Conservation (phyloP, 495 filamentous ascomycete species). For the Penicillium odoratum region DNA sequence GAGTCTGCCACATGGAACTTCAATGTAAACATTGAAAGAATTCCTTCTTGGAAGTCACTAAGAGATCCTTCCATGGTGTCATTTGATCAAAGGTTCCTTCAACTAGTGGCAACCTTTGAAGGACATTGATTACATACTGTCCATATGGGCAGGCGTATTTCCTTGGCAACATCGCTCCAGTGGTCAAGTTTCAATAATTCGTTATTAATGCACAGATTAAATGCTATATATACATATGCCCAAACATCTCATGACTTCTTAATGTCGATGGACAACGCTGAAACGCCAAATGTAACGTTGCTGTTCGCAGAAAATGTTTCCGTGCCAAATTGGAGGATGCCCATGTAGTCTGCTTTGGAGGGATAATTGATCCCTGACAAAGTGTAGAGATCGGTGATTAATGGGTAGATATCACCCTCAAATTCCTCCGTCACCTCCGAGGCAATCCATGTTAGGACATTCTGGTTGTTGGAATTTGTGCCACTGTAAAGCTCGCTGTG, state of each 20-base stretch:
- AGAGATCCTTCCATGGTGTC: too few species aligned
- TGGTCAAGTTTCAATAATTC: neutral
- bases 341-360: constrained; percentile 30
- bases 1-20: too few species aligned
- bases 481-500: constrained; percentile 34
- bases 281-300: constrained; percentile 38
- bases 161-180: neutral
- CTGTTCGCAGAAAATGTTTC: constrained; percentile 29
- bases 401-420: constrained; percentile 35
- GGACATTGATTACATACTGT: too few species aligned
- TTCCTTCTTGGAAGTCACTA: too few species aligned
- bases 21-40: too few species aligned
- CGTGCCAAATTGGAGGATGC: constrained; percentile 39
- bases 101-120: neutral
- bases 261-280: constrained; percentile 34
- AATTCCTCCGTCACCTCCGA: constrained; percentile 22
- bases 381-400: constrained; percentile 34
- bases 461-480: constrained; percentile 22
- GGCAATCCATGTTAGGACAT: constrained; percentile 39
- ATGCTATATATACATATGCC: neutral
- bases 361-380: constrained; percentile 23
- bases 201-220: neutral
- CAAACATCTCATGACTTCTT: constrained; percentile 11
- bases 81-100: too few species aligned
- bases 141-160: too few species aligned